Evolutionary conservation across 2,329 filamentous ascomycete genomes (phyloP), one percentile per base, ranked within the genome.

Genomic region (Didymella lethalis): DNA sequence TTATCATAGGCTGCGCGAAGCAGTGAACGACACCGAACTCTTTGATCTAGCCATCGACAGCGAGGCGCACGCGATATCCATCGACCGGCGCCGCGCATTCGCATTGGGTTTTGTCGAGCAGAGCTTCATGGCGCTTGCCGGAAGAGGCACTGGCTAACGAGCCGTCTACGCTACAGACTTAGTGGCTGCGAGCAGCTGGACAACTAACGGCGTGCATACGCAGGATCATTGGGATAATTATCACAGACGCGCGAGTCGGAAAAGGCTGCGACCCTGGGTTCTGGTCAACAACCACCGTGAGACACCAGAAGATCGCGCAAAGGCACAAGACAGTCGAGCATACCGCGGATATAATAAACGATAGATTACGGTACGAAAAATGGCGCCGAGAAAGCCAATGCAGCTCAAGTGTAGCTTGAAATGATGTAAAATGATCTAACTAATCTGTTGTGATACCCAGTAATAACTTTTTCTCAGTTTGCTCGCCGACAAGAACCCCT

Each of bases 1-100:
- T 48, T 64, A 57, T 34, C 48, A 68, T 55, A 63, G 63, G 41
- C 41, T 68, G 8, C 26, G 32, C 46, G 46, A 61, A n/a, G 18
- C 44, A 11, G 44, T 62, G 18, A 64, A 66, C 36, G 66, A 67
- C 40, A 66, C 66, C 2, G 59, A 63, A 41, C 58, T 70, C 10
- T 59, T 62, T 4, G 64, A 58, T 31, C 46, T 65, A 10, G 41
- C 32, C 16, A 48, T 70, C 29, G 62, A 68, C 48, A 60, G 62
- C 41, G 44, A 61, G 23, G 16, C 25, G n/a, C 52, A 46, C n/a
- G 61, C 64, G 41, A 41, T 70, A 12, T 67, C 63, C 2, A 61
- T 70, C 34, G 53, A 64, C 38, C 68, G 66, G 67, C 47, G 57
- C 18, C 25, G 54, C 23, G 65, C 67, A 10, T 57, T 51, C 14